Percentiles rank a stretch among this genome's conserved stretches.
Conservation (phyloP, 2,329 filamentous ascomycete genomes). For the Fusarium succisae region DNA sequence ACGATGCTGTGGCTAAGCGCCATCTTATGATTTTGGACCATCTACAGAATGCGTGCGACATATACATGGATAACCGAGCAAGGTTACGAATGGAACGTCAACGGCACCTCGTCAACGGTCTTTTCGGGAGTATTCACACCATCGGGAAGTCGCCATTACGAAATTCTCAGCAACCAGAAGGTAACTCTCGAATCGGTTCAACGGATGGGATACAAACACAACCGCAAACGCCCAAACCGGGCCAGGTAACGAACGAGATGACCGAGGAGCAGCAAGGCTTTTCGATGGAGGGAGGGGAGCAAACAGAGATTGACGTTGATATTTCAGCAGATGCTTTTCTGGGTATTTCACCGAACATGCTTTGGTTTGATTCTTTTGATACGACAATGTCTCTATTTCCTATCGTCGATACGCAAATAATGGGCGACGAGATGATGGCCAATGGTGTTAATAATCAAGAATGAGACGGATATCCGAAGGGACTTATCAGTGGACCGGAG, state of each 20-base stretch:
- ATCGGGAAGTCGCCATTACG: conserved; percentile 26
- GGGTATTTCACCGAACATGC: conserved; percentile 38
- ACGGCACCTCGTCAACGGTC: conserved; percentile 34
- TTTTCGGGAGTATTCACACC: conserved; percentile 37
- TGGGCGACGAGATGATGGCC: conserved; percentile 4
- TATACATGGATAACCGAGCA: conserved; percentile 36
- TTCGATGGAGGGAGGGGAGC: background rate
- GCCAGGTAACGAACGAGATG: background rate
- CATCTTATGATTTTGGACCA: conserved; percentile 39
- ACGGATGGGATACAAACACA: background rate
- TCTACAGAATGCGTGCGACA: conserved; percentile 35
- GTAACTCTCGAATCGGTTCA: background rate
- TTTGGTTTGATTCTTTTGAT: conserved; percentile 42
- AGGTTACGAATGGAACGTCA: conserved; percentile 38
- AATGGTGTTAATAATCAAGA: background rate
- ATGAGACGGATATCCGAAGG: background rate
- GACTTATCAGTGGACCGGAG: background rate
- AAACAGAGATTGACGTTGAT: conserved; percentile 11
- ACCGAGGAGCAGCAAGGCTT: conserved; percentile 3
- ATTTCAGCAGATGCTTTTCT: conserved; percentile 33
- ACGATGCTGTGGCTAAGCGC: conserved; percentile 35
- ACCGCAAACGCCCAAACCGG: background rate
- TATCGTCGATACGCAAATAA: conserved; percentile 37
- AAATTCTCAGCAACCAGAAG: background rate
- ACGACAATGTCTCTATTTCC: conserved; percentile 41